Evolutionary conservation across 352 stramenopile species (phyloP), one percentile per base, ranked within the genome.

Genomic region (Phytophthora cactorum): DNA sequence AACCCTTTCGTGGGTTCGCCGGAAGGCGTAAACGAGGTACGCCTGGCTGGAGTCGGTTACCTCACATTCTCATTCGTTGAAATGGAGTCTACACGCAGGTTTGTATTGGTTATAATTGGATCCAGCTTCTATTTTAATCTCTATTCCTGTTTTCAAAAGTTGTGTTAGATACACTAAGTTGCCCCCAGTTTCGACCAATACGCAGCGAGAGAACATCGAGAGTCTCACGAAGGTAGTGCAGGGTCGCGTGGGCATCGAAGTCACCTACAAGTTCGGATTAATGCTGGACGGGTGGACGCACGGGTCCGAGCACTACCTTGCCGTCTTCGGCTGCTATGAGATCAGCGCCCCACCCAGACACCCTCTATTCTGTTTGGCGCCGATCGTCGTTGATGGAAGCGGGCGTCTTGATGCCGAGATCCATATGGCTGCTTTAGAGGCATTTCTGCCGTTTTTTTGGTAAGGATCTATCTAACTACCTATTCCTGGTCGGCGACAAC

Each of bases 401-500:
- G 44, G n/a, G 17, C 15, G 15, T 1, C 9, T 29, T 32, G 22
- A 31, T 8, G 44, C 44, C 0, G 44, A 50, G 10, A 31, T 1
- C 7, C 17, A 50, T 8, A 50, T 50, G 44, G 22, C n/a, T 12
- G 44, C 7, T n/a, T 15, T 50, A 11, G 44, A n/a, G 0, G 5
- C 22, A 27, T 50, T 50, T 6, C 10, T n/a, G 22, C 28, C 12
- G 6, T 41, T 63, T 64, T 34, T 59, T n/a, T 59, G 9, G 46
- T 69, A 43, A 54, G 52, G 1, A 17, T 3, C 11, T 43, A 43
- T 43, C 36, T 43, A 43, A 4, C 12, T 43, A 5, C 36, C 3
- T n/a, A 43, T 43, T 43, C 36, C 10, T 43, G 34, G 34, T 22
- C 22, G 22, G 22, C 6, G 62, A 59, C 15, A 69, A 69, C 17